phyloP scores from a whole-genome alignment of 208 protist species.

The Acanthamoeba lenticulata region DNA sequence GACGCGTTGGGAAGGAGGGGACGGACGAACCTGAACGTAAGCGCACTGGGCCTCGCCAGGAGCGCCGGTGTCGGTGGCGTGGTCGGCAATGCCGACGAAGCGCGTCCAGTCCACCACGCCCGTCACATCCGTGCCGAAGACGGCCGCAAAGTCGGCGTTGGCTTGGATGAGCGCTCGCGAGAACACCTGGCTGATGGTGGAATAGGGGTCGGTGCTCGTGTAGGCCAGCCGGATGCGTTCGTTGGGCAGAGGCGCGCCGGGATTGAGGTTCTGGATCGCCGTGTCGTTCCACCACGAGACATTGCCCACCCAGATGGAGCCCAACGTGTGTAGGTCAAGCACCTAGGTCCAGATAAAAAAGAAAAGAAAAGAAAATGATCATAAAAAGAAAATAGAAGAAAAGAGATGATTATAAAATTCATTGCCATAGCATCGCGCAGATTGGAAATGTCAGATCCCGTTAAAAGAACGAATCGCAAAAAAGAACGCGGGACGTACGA shows the following conservation, averaged over 20 bases:
- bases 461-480: too few species aligned
- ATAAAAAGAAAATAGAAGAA: too few species aligned
- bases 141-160: neutral
- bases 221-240: slow-evolving; percentile 3
- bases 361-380: too few species aligned
- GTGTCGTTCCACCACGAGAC: neutral
- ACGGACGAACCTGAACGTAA: neutral
- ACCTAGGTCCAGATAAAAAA: neutral
- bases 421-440: neutral
- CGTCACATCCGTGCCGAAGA: neutral
- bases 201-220: slow-evolving; percentile 17
- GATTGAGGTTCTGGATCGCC: neutral
- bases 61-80: neutral
- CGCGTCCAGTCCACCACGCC: neutral
- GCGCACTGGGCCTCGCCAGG: neutral
- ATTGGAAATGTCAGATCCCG: too few species aligned
- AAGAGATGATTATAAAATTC: neutral
- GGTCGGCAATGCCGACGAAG: neutral
- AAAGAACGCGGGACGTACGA: neutral
- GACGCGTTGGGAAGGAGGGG: neutral
- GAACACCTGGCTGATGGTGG: slow-evolving; percentile 4
- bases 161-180: neutral
- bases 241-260: neutral
- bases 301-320: neutral
- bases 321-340: neutral